Conservation (phyloP, 2,329 filamentous ascomycete species). For the Aspergillus sp. region DNA sequence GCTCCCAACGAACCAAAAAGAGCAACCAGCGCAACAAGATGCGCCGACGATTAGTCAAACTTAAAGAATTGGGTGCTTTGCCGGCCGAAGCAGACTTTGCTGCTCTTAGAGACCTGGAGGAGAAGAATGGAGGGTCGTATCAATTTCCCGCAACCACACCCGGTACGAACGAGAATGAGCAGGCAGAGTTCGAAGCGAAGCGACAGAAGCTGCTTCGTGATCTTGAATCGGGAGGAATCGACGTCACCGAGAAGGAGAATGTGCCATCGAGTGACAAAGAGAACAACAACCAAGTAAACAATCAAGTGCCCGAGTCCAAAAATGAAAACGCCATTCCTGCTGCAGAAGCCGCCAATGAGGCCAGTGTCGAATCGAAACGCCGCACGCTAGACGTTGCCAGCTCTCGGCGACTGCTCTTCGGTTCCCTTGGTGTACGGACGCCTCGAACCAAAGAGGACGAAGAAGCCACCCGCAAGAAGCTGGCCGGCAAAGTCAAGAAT, state of each 20-base stretch:
- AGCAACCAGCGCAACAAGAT: conserved; percentile 57
- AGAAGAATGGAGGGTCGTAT: conserved; percentile 24
- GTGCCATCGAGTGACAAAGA: conserved; percentile 17
- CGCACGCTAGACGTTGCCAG: conserved; percentile 59
- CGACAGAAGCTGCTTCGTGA: conserved; percentile 53
- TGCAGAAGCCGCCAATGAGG: conserved; percentile 10
- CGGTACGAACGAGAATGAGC: conserved; percentile 26
- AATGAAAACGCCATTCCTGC: conserved; percentile 9
- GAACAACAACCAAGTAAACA: conserved; percentile 9
- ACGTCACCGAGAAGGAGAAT: conserved; percentile 43
- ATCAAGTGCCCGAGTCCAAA: not conserved
- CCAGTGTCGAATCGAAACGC: conserved; percentile 27
- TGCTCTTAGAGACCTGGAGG: conserved; percentile 46
- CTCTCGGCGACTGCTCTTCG: conserved; percentile 68
- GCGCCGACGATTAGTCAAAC: conserved; percentile 48
- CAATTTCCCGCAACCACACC: conserved; percentile 20
- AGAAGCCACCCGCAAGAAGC: conserved; percentile 58
- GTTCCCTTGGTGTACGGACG: conserved; percentile 67
- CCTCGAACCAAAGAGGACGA: conserved; percentile 70
- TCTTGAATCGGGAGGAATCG: conserved; percentile 54
- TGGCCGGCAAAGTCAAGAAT: conserved; percentile 58
- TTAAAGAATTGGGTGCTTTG: conserved; percentile 56
- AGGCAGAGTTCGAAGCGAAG: conserved; percentile 50
- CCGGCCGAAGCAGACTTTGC: conserved; percentile 51
- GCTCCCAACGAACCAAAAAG: conserved; percentile 51